A percentile compares a stretch with the other conserved stretches of the same genome.
phyloP scores from a whole-genome alignment of 2,329 filamentous ascomycete genomes.

The Proliferodiscus dingleyae region DNA sequence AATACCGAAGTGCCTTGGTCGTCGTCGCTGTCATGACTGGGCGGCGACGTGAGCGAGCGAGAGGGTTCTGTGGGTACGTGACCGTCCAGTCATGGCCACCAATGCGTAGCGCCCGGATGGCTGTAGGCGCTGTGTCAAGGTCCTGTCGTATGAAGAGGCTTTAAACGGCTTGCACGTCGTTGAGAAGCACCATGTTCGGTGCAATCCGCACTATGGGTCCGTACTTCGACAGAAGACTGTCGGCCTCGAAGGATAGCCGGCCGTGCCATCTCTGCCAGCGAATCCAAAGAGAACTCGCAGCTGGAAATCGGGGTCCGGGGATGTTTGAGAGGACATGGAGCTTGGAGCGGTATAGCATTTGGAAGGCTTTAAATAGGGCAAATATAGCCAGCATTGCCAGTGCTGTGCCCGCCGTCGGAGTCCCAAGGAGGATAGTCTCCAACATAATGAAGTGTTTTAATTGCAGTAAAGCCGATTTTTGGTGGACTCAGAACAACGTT shows the following conservation, averaged over 20 bases:
- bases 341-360: not conserved
- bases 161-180: constrained; percentile 1
- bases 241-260: constrained; percentile 6
- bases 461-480: not conserved
- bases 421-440: not conserved
- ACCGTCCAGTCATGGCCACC: constrained; percentile 15
- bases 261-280: constrained; percentile 13
- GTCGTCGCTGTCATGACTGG: constrained; percentile 12
- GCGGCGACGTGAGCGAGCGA: constrained; percentile 8
- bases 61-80: constrained; percentile 7
- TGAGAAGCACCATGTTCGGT: constrained; percentile 10
- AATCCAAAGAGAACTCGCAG: constrained; percentile 7
- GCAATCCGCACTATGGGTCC: constrained; percentile 8
- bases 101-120: constrained; percentile 8
- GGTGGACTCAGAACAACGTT: not conserved
- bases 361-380: not conserved
- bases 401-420: not conserved
- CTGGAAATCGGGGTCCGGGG: constrained; percentile 9
- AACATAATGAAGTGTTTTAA: not conserved
- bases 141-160: constrained; percentile 4
- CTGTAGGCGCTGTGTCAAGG: constrained; percentile 9
- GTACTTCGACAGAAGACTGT: constrained; percentile 8
- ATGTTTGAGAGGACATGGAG: constrained; percentile 2
- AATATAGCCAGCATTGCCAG: not conserved
- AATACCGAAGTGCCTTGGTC: constrained; percentile 6